Conservation (phyloP, 23 red algal genomes). For the Agarophyton chilense region DNA sequence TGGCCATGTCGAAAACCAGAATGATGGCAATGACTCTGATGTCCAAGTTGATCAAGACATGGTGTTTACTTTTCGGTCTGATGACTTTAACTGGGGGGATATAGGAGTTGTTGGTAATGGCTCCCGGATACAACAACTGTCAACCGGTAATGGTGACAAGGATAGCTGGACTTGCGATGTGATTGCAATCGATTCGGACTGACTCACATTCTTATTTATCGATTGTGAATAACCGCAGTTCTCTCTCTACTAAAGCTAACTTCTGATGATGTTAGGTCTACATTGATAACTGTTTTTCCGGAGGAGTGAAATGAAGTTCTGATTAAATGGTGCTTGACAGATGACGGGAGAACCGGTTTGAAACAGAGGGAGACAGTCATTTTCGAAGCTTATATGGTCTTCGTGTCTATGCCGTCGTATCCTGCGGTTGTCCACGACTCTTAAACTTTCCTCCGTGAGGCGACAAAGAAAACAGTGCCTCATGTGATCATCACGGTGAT, state of each 20-base stretch:
- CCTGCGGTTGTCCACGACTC: no score
- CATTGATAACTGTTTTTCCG: not conserved
- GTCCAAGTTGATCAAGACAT: conserved; percentile 18
- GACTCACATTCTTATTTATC: not conserved
- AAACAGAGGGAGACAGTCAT: not conserved
- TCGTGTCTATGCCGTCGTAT: no score
- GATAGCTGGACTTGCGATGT: conserved; percentile 38
- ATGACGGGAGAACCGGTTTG: not conserved
- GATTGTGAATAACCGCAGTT: conserved; percentile 8
- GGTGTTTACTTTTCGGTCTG: conserved; percentile 30
- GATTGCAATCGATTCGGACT: conserved; percentile 60
- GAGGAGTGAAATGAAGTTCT: not conserved
- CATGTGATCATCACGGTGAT: no score
- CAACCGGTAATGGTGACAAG: not conserved
- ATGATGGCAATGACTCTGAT: not conserved
- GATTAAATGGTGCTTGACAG: not conserved
- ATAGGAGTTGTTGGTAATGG: conserved; percentile 13
- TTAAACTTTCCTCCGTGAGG: no score
- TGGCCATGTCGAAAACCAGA: not conserved
- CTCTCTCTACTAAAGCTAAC: conserved; percentile 27
- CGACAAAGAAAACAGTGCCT: no score
- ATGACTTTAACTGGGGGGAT: conserved; percentile 19
- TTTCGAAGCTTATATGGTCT: no score
- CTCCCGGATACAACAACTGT: not conserved
- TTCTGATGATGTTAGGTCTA: conserved; percentile 2